Evolutionary conservation across 768 basidiomycete species (phyloP), one percentile per base, ranked within the genome.

Genomic region (Peribolospora baueri): DNA sequence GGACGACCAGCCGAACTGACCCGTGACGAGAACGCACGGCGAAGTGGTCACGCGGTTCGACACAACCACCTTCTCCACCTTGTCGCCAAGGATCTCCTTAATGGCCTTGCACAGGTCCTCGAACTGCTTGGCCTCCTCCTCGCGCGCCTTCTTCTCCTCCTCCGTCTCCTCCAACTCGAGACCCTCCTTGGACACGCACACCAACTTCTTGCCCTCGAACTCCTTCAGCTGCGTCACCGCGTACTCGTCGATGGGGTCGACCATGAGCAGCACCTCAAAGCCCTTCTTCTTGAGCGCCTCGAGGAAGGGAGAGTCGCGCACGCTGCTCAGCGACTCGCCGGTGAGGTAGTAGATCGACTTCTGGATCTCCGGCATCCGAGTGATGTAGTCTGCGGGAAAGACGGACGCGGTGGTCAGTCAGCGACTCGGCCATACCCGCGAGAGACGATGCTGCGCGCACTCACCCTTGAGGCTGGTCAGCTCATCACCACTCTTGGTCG

Each of bases 301-400:
- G 56, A 97, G 80, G 90, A 97, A 97, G 14, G 91, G 91, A 49
- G 91, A 95, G 69, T 97, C 87, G 65, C 76, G 79, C 63, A 82
- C 78, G 54, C 85, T 76, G 56, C 79, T 80, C 53, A 98, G 81
- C 5, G 87, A 91, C 75, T 98, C 91, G 69, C 91, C 91, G 54
- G 91, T 98, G 62, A 95, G 82, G 75, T 91, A 97, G 78, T 95
- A 98, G 70, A 98, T 86, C 62, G 86, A 84, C 71, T 95, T 95
- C 71, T 98, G 91, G 61, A 87, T 76, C 72, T 95, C 87, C 59
- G 90, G 91, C 90, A 93, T 95, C 64, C 91, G 91, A 54, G 88
- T 95, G 68, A 95, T 91, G 75, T 97, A 98, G 74, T 98, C 85
- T 87, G 60, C 9, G 51, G 3, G 50, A 6, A 9, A 10, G 9